Evolutionary conservation across 2,329 filamentous ascomycete species (phyloP), one percentile per base, ranked within the genome.

Genomic region (Ramularia collo-cygni): DNA sequence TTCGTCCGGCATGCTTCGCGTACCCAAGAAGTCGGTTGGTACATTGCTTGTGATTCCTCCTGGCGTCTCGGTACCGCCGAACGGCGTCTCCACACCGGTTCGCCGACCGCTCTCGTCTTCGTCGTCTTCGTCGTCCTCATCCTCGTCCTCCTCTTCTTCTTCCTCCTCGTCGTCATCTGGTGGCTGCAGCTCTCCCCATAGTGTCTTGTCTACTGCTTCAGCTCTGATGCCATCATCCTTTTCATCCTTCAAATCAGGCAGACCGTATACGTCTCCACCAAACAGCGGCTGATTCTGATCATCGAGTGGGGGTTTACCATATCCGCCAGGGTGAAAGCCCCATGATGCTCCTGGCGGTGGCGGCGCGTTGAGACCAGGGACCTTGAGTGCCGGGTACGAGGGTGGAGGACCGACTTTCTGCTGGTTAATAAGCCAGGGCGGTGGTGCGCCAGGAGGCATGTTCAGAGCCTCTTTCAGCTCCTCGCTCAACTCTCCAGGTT

Each of bases 381-480:
- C 88, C 61, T 92, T 94, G 37, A 96, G 73, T n/a, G 86, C 86
- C 15, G 92, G 89, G 62, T 98, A 98, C 7, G 88, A 93, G 4
- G 90, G 89, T 1, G 92, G 90, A 16, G 89, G 88, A 0, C 92
- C 92, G 56, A 88, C 86, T 53, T 90, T 81, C 65, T 98, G 92
- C 65, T 94, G 87, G 64, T 95, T 95, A 61, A 98, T 90, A 46
- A 98, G 75, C 92, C 92, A 98, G 28, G 92, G 92, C 16, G 92
- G 90, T 6, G 92, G 90, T 17, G 89, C 88, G 36, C 87, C 89
- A 10, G 87, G 85, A 15, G 88, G 85, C 70, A 98, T 96, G 55
- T 87, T 92, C 1, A 98, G 75, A 4, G 92, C 90, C 59, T 96
- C 90, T 58, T 86, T 90, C 28, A 95, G 74, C 53, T 86, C 81